These are phyloP conservation scores for Nitzschia sp. DNA, from an alignment of 108 stramenopile genomes.

Conservation along the genomic window DNA sequence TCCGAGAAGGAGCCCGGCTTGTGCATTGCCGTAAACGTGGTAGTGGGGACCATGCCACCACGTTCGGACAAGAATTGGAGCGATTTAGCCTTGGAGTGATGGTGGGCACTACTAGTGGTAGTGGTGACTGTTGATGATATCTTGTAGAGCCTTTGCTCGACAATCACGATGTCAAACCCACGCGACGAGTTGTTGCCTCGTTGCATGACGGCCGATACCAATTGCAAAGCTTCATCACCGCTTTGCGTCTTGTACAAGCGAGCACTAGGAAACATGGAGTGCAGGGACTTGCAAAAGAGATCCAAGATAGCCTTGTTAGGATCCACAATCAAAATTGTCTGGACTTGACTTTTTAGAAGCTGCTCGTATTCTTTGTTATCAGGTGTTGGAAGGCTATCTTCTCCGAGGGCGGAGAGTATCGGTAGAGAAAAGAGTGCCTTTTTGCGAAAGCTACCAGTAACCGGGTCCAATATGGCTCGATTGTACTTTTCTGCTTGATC, in stretches of 20 bases:
- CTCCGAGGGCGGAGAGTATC: slow-evolving; percentile 29
- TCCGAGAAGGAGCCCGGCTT: slow-evolving; percentile 8
- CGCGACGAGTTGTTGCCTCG: slow-evolving; percentile 28
- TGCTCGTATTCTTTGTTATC: slow-evolving; percentile 9
- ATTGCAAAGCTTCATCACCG: slow-evolving; percentile 54
- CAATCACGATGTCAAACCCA: slow-evolving; percentile 64
- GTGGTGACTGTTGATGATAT: background rate
- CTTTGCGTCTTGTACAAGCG: slow-evolving; percentile 46
- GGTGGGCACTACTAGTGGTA: background rate
- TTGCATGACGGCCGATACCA: slow-evolving; percentile 13
- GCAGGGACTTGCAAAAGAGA: slow-evolving; percentile 58
- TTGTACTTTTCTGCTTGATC: slow-evolving; percentile 47
- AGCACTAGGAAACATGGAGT: slow-evolving; percentile 60
- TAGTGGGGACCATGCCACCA: background rate
- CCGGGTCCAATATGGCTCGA: slow-evolving; percentile 28
- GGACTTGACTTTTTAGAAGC: slow-evolving; percentile 48
- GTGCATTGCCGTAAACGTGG: background rate
- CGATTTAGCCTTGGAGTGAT: background rate
- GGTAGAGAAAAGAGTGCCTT: slow-evolving; percentile 42
- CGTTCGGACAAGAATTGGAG: background rate
- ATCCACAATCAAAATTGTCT: slow-evolving; percentile 65
- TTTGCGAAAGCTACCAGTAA: slow-evolving; percentile 31
- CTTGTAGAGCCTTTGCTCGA: slow-evolving; percentile 49
- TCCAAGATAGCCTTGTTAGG: slow-evolving; percentile 50
- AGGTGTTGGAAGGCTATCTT: slow-evolving; percentile 18